phyloP scores from a whole-genome alignment of 306 rosid species.

The Trichosanthes truncata region DNA sequence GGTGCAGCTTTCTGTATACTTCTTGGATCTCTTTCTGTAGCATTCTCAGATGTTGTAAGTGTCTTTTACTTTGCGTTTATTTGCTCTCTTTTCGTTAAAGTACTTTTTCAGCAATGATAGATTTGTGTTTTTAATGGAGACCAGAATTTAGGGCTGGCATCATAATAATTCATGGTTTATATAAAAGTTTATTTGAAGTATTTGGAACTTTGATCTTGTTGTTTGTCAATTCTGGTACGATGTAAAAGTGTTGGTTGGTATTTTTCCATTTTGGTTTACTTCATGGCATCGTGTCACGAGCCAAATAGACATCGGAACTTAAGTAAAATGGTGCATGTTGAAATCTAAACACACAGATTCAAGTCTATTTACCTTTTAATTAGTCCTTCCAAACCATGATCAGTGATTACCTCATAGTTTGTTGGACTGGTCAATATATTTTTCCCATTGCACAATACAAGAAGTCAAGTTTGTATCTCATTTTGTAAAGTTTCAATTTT shows the following conservation, averaged over 20 bases:
- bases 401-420: neutral
- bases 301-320: neutral
- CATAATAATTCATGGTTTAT: neutral
- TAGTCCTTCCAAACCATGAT: neutral
- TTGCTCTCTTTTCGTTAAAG: neutral
- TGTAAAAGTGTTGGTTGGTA: neutral
- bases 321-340: neutral
- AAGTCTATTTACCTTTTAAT: neutral
- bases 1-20: conserved; percentile 79
- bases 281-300: neutral
- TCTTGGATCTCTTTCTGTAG: conserved; percentile 94
- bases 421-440: neutral
- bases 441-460: neutral
- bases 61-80: conserved; percentile 11
- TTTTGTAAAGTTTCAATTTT: neutral
- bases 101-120: neutral
- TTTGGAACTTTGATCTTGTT: neutral
- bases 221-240: neutral
- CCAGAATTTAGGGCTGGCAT: neutral
- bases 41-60: conserved; percentile 99
- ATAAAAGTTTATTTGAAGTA: neutral
- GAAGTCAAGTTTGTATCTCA: neutral
- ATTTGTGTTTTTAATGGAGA: neutral
- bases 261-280: neutral
- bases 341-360: neutral